These are phyloP conservation scores for Microcyclosporella mali DNA, from an alignment of 2,329 filamentous ascomycete genomes.

Conservation along the genomic window DNA sequence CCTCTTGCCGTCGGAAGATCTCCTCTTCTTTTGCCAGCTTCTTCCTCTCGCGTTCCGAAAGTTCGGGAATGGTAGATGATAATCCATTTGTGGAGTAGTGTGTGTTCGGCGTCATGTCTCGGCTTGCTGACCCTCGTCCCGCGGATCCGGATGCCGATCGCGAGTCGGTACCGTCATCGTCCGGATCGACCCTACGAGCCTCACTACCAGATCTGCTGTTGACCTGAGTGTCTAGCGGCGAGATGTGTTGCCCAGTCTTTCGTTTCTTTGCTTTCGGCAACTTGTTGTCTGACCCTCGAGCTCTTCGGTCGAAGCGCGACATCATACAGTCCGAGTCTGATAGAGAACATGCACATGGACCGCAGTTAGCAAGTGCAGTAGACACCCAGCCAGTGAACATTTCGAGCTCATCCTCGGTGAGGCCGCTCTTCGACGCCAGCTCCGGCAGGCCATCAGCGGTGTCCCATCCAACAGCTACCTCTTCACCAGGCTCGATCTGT, in stretches of 20 bases:
- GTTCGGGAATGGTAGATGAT: constrained; percentile 37
- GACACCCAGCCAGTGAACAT: constrained; percentile 58
- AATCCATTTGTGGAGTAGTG: constrained; percentile 45
- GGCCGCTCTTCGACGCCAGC: constrained; percentile 12
- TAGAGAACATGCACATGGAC: constrained; percentile 67
- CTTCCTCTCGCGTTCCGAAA: constrained; percentile 57
- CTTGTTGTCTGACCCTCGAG: constrained; percentile 26
- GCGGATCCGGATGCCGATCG: constrained; percentile 54
- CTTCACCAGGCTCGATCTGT: constrained; percentile 65
- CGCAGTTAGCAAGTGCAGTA: constrained; percentile 67
- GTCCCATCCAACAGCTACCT: constrained; percentile 61
- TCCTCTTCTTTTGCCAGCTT: constrained; percentile 59
- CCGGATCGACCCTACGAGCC: constrained; percentile 41
- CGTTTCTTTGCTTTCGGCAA: constrained; percentile 43
- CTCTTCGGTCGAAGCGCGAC: constrained; percentile 31
- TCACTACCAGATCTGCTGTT: constrained; percentile 58
- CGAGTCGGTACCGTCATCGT: constrained; percentile 54
- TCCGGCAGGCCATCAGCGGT: constrained; percentile 33
- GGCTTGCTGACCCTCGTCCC: constrained; percentile 51
- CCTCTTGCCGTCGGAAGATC: constrained; percentile 56
- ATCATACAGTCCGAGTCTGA: constrained; percentile 32
- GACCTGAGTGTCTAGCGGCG: constrained; percentile 49
- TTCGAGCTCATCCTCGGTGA: constrained; percentile 22
- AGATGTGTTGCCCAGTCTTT: constrained; percentile 43
- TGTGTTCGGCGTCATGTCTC: constrained; percentile 55